These are phyloP conservation scores for Microsporum audouinii DNA, from an alignment of 2,329 filamentous ascomycete genomes.

Conservation along the genomic window DNA sequence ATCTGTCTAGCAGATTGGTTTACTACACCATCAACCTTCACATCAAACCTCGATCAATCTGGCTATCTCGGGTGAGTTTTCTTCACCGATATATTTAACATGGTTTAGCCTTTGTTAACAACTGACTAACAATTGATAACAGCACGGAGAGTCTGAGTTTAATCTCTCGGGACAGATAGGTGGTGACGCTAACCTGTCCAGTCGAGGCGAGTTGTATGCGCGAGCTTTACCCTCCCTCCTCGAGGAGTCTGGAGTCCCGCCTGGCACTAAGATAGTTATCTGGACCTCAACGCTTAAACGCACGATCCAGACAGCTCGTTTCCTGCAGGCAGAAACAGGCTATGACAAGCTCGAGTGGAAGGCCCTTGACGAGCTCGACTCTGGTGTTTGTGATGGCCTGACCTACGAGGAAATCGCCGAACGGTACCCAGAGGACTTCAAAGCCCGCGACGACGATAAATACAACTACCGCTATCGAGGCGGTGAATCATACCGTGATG, in stretches of 20 bases:
- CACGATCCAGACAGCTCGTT: constrained; percentile 82
- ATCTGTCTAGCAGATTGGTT: constrained; percentile 87
- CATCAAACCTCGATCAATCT: constrained; percentile 91
- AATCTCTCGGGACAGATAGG: constrained; percentile 87
- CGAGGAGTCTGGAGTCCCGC: constrained; percentile 69
- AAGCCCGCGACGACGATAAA: constrained; percentile 91
- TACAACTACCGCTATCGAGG: constrained; percentile 99
- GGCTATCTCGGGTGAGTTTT: constrained; percentile 71
- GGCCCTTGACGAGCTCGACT: constrained; percentile 91
- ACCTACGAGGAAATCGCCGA: constrained; percentile 94
- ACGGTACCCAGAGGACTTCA: constrained; percentile 85
- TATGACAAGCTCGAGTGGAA: constrained; percentile 99
- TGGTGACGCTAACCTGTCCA: constrained; percentile 77
- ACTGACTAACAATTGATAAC: constrained; percentile 5
- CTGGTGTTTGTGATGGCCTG: constrained; percentile 88
- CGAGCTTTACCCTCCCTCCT: constrained; percentile 74
- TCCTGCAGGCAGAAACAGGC: constrained; percentile 54
- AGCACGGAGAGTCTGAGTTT: constrained; percentile 91
- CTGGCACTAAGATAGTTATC: constrained; percentile 51
- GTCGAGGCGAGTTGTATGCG: constrained; percentile 78
- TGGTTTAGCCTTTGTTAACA: background rate
- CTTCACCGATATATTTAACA: background rate
- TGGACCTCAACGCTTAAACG: constrained; percentile 69
- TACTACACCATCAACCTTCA: constrained; percentile 99
- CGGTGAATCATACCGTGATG: constrained; percentile 89